A percentile compares a stretch with the other conserved stretches of the same genome.
These are phyloP conservation scores for Lactifluus volemus DNA, from an alignment of 768 basidiomycete species.

Conservation along the genomic window DNA sequence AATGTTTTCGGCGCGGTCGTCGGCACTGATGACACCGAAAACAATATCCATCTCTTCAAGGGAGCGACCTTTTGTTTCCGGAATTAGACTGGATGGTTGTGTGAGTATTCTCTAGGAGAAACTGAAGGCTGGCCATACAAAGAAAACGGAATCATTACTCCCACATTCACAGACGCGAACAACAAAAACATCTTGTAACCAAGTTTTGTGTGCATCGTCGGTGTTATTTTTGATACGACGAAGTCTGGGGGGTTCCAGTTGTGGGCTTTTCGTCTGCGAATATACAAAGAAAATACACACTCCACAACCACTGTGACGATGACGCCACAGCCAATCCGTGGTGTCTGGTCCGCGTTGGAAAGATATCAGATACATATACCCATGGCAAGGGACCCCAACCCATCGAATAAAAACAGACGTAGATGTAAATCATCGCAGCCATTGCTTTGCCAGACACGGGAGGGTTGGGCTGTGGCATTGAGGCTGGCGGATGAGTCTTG, in stretches of 20 bases:
- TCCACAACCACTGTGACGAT: slow-evolving; percentile 78
- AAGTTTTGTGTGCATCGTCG: slow-evolving; percentile 47
- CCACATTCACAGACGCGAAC: slow-evolving; percentile 68
- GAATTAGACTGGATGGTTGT: slow-evolving; percentile 26
- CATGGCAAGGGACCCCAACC: slow-evolving; percentile 70
- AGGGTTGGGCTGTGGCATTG: slow-evolving; percentile 25
- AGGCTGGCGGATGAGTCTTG: slow-evolving; percentile 61
- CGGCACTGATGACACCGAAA: slow-evolving; percentile 49
- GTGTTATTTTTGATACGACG: slow-evolving; percentile 64
- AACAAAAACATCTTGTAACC: slow-evolving; percentile 72
- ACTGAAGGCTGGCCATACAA: slow-evolving; percentile 33
- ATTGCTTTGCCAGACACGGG: slow-evolving; percentile 59
- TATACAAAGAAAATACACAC: slow-evolving; percentile 32
- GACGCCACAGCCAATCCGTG: slow-evolving; percentile 71
- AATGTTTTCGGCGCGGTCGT: slow-evolving; percentile 47
- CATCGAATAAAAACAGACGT: slow-evolving; percentile 83
- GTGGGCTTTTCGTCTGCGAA: not conserved
- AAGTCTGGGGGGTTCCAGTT: slow-evolving; percentile 39
- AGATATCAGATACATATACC: slow-evolving; percentile 70
- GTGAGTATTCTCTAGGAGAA: not conserved
- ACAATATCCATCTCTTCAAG: slow-evolving; percentile 50
- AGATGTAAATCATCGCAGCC: slow-evolving; percentile 83
- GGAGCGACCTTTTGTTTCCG: slow-evolving; percentile 34
- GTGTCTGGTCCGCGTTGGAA: slow-evolving; percentile 76
- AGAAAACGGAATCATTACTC: slow-evolving; percentile 59